Evolutionary conservation across 371 early-diverging fungal genomes (phyloP), one percentile per base, ranked within the genome.

Genomic region (Dinochytrium kinnereticum): DNA sequence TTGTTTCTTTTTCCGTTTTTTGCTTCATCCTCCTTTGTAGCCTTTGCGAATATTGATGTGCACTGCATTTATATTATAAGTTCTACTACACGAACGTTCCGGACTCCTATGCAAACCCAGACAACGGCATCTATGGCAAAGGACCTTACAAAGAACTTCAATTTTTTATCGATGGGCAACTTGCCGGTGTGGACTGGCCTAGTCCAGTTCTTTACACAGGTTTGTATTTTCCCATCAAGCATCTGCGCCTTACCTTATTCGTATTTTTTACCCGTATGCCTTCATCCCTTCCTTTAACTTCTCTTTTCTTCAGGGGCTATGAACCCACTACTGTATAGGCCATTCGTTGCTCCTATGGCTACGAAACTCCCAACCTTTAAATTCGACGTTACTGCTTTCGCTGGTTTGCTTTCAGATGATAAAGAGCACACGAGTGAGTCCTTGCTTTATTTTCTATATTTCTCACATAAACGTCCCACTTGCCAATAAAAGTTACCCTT

Each of bases 141-240:
- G 81, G 81, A 1, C 69, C 76, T 2, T 66, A 64, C 71, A 81
- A 81, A 57, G 81, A 81, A 59, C 39, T 81, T 31, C 66, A 74
- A 39, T 50, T 74, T 0, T 76, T 49, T n/a, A 21, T 81, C n/a
- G 78, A 76, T 65, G 70, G 61, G 7, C 40, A 44, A 0, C 72
- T 78, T 10, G 76, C 68, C n/a, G 75, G 73, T 2, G 72, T 81
- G 39, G 78, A 77, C 34, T 65, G 59, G 64, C 78, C 72, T 1
- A 33, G 38, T n/a, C 80, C 78, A 1, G 70, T 73, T 24, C 57
- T 81, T 26, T 81, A 81, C 69, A 81, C 81, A 67, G 81, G 81
- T 28, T 78, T 76, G 10, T 57, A n/a, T n/a, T n/a, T n/a, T n/a
- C n/a, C n/a, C n/a, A n/a, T n/a, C n/a, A n/a, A n/a, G n/a, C n/a